Base-by-base conservation (phyloP, 2,329 filamentous ascomycete species). In the Daldinia sp. region DNA sequence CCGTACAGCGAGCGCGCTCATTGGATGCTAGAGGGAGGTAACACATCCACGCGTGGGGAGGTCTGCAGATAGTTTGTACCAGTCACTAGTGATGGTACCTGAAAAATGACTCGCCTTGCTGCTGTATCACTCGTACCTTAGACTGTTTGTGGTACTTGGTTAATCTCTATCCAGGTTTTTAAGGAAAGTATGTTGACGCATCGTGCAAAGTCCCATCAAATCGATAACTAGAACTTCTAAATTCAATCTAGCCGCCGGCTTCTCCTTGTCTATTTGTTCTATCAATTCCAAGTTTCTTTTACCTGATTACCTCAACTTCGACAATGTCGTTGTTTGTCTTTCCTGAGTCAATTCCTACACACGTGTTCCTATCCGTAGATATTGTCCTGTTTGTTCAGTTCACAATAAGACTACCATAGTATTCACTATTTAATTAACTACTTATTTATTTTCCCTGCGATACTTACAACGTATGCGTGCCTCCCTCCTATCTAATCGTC, bases 121-220 rank as follows among this genome's bases (percentile, higher is more conserved):
- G 46, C 46, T 35, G 35, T 46, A 41, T n/a, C 33, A 18, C 41
- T 39, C 33, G 61, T 68, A 68, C 28, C 44, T 26, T 23, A 23
- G 37, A 48, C n/a, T 0, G 41, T 10, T 23, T 41, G 6, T 6
- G 63, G 39, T 70, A 68, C 68, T 58, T 65, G 20, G 15, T 48
- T 28, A 18, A 59, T 60, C 46, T 60, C 20, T n/a, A 48, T 35
- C n/a, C 28, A 58, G 13, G 37, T 35, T 48, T 48, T 18, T 48
- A 56, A 39, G 59, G 58, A 63, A 44, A 61, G 35, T n/a, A n/a
- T n/a, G n/a, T 48, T 66, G 60, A 69, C 56, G 64, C 64, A 66
- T 72, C 62, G 64, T 62, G 46, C 53, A 46, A 65, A 72, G 69
- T 68, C 62, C 65, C 64, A 51, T 54, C 63, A 63, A 69, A 50